Percentiles rank a stretch among this genome's conserved stretches.
phyloP scores from a whole-genome alignment of 2,329 filamentous ascomycete genomes.

The Ustilaginoidea virens region DNA sequence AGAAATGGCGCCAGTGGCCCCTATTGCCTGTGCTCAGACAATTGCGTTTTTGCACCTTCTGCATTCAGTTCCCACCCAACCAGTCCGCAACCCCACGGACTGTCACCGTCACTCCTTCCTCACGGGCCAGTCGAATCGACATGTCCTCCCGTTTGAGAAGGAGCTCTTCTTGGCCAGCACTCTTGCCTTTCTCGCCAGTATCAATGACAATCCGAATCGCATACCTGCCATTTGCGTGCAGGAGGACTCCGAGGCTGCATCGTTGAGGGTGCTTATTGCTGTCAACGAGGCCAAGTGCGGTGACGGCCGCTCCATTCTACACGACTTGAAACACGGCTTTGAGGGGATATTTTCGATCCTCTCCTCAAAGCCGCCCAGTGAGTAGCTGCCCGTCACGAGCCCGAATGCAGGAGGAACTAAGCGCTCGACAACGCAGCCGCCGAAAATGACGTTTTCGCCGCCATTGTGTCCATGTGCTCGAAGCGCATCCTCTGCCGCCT shows the following conservation, averaged over 20 bases:
- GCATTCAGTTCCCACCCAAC: constrained; percentile 10
- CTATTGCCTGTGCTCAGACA: constrained; percentile 10
- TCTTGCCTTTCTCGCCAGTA: constrained; percentile 19
- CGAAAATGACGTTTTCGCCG: constrained; percentile 10
- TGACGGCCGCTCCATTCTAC: background rate
- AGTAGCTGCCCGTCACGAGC: background rate
- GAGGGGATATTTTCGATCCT: background rate
- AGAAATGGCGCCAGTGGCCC: background rate
- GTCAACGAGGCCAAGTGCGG: constrained; percentile 12
- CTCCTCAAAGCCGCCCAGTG: background rate
- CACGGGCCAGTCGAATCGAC: constrained; percentile 4
- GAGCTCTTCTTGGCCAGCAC: constrained; percentile 14
- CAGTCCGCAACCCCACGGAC: constrained; percentile 7
- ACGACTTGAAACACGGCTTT: background rate
- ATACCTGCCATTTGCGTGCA: constrained; percentile 19
- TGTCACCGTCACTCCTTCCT: too few relatives aligned
- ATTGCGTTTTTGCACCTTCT: constrained; percentile 13
- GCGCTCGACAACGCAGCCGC: background rate
- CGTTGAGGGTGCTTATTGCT: constrained; percentile 15
- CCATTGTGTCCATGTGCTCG: constrained; percentile 17
- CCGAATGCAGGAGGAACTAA: background rate
- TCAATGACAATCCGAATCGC: constrained; percentile 12
- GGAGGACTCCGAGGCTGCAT: constrained; percentile 7
- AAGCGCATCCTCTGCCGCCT: constrained; percentile 14
- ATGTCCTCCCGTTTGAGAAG: constrained; percentile 15